phyloP scores from a whole-genome alignment of 345 rosid genomes.

The Citrus glauca region DNA sequence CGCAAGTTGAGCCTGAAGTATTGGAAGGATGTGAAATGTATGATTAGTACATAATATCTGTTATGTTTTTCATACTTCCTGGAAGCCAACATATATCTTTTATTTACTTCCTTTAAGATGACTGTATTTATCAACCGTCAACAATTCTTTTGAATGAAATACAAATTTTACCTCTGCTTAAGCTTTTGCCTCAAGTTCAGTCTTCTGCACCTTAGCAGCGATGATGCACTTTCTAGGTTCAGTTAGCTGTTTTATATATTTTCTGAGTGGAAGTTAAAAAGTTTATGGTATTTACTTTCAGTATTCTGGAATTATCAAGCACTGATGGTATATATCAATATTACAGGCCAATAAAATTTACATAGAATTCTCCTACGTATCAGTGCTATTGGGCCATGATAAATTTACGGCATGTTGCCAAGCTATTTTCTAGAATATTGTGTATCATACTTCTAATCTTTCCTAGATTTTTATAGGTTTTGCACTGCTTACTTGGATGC shows the following conservation, averaged over 20 bases:
- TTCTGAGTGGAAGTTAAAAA: neutral
- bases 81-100: neutral
- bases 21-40: slow-evolving; percentile 64
- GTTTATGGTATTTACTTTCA: neutral
- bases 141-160: neutral
- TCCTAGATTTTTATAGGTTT: slow-evolving; percentile 35
- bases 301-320: neutral
- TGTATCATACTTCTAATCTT: slow-evolving; percentile 12
- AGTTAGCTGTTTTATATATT: neutral
- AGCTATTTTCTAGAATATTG: slow-evolving; percentile 1
- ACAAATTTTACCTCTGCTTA: neutral
- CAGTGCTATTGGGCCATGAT: neutral
- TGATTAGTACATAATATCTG: slow-evolving; percentile 3
- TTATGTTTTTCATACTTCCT: neutral
- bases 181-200: no score
- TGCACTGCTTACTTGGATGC: slow-evolving; percentile 66
- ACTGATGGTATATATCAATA: neutral
- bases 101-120: neutral
- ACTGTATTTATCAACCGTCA: neutral
- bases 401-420: neutral
- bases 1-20: slow-evolving; percentile 44
- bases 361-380: neutral
- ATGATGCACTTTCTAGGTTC: neutral
- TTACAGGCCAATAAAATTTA: neutral
- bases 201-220: neutral